A percentile compares a stretch with the other conserved stretches of the same genome.
Evolutionary conservation across 768 basidiomycete genomes (phyloP).

Genomic region (Tylopilus rubrobrunneus): DNA sequence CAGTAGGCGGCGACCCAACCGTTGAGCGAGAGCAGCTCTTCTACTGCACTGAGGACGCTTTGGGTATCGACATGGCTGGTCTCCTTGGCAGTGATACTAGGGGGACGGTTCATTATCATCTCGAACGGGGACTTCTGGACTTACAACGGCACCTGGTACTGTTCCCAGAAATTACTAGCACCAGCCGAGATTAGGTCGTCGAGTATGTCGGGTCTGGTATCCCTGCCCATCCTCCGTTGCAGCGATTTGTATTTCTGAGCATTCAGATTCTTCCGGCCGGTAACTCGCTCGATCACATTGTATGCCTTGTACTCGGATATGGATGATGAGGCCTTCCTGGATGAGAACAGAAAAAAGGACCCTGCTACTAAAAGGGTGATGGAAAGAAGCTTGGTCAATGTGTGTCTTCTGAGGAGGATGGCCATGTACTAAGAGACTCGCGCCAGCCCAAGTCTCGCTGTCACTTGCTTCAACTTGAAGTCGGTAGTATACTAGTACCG

Average conservation of each 20-base stretch:
- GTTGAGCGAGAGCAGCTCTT: constrained; percentile 91
- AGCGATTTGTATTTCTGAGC: constrained; percentile 85
- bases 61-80: constrained; percentile 90
- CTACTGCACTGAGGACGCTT: constrained; percentile 83
- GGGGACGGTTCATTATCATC: background rate
- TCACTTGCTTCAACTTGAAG: no score
- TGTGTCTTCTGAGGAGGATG: constrained; percentile 28
- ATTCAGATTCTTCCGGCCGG: constrained; percentile 69
- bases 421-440: constrained; percentile 19
- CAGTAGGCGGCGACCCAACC: constrained; percentile 98
- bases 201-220: constrained; percentile 79
- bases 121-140: constrained; percentile 27
- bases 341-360: constrained; percentile 19
- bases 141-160: constrained; percentile 89
- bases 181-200: constrained; percentile 73
- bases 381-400: constrained; percentile 19
- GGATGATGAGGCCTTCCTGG: constrained; percentile 12
- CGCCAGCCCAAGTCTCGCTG: no score
- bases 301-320: constrained; percentile 49
- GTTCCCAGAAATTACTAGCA: constrained; percentile 83
- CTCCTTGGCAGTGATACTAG: constrained; percentile 74
- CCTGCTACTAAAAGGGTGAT: constrained; percentile 21
- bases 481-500: no score
- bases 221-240: constrained; percentile 84
- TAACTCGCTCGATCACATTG: constrained; percentile 63